Evolutionary conservation across 345 rosid species (phyloP), one percentile per base, ranked within the genome.

Genomic region (Salix dunnii): DNA sequence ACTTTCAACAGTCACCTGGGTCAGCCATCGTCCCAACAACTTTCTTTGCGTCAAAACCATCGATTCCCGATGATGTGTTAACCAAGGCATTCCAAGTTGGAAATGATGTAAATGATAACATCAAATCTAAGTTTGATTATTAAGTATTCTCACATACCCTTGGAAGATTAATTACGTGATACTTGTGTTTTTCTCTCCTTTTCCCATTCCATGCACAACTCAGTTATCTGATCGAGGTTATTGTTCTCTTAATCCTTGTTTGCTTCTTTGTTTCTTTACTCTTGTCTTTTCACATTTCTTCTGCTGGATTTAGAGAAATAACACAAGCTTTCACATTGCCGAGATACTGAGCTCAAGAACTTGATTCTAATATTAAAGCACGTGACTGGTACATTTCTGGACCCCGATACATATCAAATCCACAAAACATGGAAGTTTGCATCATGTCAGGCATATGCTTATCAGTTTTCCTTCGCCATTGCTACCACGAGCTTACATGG

Each of bases 1-100:
- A 85, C 94, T 63, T 92, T 94, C 85, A 92, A 92, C 77, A 94
- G 97, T 62, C 93, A 68, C 91, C 97, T 2, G 94, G 96, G 0
- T 46, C 82, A 2, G 90, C 12, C 36, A 23, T 89, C 27, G 43
- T 74, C 51, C 66, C 92, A 4, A 31, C 4, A 8, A 82, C 77
- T 36, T 82, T 90, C 18, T 91, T 94, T 67, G 90, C 82, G 25
- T 80, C 93, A 14, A 68, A 66, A 2, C 96, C 96, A 62, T 18
- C 84, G 27, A 84, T 94, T 58, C 97, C 93, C 21, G 86, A 82
- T 72, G 76, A 77, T 14, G 94, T 94, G 62, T 69, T 91, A 64
- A 84, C 89, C 11, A 88, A 82, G 78, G 67, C 94, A 42, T 88
- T 93, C 78, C 90, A 78, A 31, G 90, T 85, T 7, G 87, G 78